Base-by-base conservation (phyloP, 2,329 filamentous ascomycete species). In the Nannizziopsis barbatae region DNA sequence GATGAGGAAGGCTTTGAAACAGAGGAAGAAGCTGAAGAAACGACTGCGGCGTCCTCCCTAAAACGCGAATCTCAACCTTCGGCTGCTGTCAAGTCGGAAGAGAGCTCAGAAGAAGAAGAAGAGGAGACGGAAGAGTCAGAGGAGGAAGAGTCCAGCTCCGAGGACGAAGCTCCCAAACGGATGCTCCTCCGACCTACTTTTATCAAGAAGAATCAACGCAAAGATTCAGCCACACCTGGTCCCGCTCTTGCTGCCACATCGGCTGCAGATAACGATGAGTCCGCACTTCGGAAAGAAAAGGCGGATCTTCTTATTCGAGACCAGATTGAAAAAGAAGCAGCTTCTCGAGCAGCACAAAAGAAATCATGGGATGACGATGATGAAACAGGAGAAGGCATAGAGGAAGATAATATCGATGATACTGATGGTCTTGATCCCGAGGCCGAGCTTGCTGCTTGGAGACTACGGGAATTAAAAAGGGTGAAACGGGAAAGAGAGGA, bases 371-470 rank as follows among this genome's bases (percentile, higher is more conserved):
- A 86, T 56, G 67, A 71, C 50, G 75, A 78, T 47, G 70, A 74
- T 45, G 77, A 81, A 2, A 75, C 81, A 11, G 75, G 77, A 14
- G 76, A 80, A n/a, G 78, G 81, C 4, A 75, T 77, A 17, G 79
- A 79, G 20, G 79, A 79, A 50, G 80, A 81, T 31, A 84, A 86
- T 42, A 82, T 96, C 15, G 87, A 96, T 65, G 92, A 95, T 59
- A 86, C 83, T 1, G 92, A 98, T 63, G 86, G 80, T 32, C 59
- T 89, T 2, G 88, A 96, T 63, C 85, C 86, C 0, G 88, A 84
- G 53, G 88, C 86, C 6, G 92, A 98, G 65, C 79, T 83, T 53
- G 88, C 88, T 5, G 88, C 89, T 0, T 98, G 92, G 90, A 92
- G 90, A 62, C 75, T 98, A 43, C 82, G 92, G 42, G 92, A 98